Conservation (phyloP, 192 early-diverging fungal genomes). For the Mortierella hygrophila region DNA sequence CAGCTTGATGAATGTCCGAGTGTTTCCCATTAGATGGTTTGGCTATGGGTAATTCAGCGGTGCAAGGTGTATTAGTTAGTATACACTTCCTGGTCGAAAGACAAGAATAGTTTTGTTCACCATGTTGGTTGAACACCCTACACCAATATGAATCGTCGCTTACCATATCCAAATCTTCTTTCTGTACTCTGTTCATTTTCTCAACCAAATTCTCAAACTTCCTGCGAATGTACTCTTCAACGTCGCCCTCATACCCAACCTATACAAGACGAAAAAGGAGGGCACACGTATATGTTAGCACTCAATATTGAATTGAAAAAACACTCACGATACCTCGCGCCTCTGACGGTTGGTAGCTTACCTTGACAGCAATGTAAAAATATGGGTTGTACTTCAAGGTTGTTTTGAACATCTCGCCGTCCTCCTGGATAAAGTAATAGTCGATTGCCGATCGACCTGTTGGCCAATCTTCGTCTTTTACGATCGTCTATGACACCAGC, state of each 20-base stretch:
- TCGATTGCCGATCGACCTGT: slow-evolving; percentile 83
- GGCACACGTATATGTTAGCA: neutral
- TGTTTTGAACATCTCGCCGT: slow-evolving; percentile 89
- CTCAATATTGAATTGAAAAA: neutral
- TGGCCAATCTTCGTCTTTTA: slow-evolving; percentile 73
- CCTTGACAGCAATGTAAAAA: slow-evolving; percentile 90
- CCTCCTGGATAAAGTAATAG: slow-evolving; percentile 93
- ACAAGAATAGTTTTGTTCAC: neutral
- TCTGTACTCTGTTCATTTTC: slow-evolving; percentile 72
- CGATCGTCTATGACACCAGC: slow-evolving; percentile 64
- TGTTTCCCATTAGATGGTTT: slow-evolving; percentile 89
- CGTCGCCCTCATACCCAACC: slow-evolving; percentile 81
- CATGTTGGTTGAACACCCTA: neutral
- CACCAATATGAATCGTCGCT: neutral
- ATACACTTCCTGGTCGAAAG: neutral
- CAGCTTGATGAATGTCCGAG: slow-evolving; percentile 80
- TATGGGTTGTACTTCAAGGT: slow-evolving; percentile 91
- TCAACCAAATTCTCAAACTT: slow-evolving; percentile 77
- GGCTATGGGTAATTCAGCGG: slow-evolving; percentile 60
- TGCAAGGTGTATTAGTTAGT: neutral
- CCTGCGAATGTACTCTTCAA: slow-evolving; percentile 87
- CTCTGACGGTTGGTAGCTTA: slow-evolving; percentile 25
- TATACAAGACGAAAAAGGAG: slow-evolving; percentile 21
- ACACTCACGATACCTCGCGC: neutral
- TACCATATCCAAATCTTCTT: slow-evolving; percentile 90